Conservation (phyloP, 2,329 filamentous ascomycete species). For the Cladophialophora carrionii region DNA sequence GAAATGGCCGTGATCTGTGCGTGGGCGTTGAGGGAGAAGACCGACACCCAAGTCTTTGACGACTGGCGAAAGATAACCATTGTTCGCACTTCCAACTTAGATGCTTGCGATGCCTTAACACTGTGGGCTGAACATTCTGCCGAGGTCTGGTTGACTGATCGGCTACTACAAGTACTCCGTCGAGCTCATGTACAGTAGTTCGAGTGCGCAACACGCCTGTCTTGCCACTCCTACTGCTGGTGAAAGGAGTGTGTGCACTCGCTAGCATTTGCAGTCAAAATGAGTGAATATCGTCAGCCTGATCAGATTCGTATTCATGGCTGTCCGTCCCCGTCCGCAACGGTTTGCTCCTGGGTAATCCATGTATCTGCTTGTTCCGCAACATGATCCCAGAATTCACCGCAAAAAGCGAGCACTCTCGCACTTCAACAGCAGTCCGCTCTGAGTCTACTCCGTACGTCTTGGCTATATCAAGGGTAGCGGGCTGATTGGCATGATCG, state of each 20-base stretch:
- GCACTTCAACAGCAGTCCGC: background rate
- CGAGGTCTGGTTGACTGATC: background rate
- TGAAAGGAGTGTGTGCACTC: background rate
- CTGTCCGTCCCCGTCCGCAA: background rate
- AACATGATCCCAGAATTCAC: background rate
- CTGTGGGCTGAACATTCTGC: slow-evolving; percentile 5
- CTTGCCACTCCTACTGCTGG: background rate
- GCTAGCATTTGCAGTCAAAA: background rate
- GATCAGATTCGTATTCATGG: background rate
- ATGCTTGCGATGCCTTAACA: background rate
- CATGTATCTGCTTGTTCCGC: background rate
- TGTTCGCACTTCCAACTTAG: background rate
- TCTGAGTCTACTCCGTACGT: background rate
- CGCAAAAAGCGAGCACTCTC: background rate
- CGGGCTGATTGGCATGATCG: background rate
- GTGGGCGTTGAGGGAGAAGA: background rate
- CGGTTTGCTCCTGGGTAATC: background rate
- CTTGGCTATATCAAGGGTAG: background rate
- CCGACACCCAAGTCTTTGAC: background rate
- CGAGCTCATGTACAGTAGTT: background rate
- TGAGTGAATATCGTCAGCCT: background rate
- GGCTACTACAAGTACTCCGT: background rate
- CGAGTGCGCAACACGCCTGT: background rate
- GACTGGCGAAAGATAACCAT: background rate
- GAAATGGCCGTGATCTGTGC: background rate